phyloP scores from a whole-genome alignment of 805 yeast species.

The Yamadazyma takamatsuzukensis region DNA sequence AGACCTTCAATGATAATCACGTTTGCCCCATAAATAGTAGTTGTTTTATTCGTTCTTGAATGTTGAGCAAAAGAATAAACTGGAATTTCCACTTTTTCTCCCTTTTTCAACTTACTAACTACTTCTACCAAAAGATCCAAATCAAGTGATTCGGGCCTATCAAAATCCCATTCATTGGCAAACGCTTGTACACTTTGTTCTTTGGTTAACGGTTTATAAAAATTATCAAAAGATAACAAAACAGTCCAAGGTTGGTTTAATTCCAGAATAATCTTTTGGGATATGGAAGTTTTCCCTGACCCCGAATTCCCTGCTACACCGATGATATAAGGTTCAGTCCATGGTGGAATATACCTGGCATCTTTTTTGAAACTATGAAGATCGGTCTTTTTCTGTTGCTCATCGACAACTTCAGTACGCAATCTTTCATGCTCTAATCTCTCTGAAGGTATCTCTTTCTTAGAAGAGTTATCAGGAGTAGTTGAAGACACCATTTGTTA shows the following conservation, averaged over 20 bases:
- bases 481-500: too few relatives aligned
- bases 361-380: constrained; percentile 3
- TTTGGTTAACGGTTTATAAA: constrained; percentile 68
- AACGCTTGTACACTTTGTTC: constrained; percentile 67
- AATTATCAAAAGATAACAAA: constrained; percentile 83
- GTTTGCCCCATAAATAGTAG: constrained; percentile 88
- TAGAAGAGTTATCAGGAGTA: too few relatives aligned
- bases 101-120: constrained; percentile 64
- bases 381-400: too few relatives aligned
- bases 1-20: constrained; percentile 92
- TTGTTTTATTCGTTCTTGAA: constrained; percentile 60
- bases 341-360: constrained; percentile 35
- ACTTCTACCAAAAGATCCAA: constrained; percentile 65
- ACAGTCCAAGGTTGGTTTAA: constrained; percentile 93
- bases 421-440: too few relatives aligned
- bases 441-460: too few relatives aligned
- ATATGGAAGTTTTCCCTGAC: constrained; percentile 92
- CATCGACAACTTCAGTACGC: too few relatives aligned
- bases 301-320: constrained; percentile 54
- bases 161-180: constrained; percentile 75
- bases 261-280: constrained; percentile 73
- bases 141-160: constrained; percentile 81
- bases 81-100: constrained; percentile 45
- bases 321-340: constrained; percentile 43
- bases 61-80: constrained; percentile 64